Conservation (phyloP, 2,329 filamentous ascomycete genomes). For the Trichophyton schoenleinii region DNA sequence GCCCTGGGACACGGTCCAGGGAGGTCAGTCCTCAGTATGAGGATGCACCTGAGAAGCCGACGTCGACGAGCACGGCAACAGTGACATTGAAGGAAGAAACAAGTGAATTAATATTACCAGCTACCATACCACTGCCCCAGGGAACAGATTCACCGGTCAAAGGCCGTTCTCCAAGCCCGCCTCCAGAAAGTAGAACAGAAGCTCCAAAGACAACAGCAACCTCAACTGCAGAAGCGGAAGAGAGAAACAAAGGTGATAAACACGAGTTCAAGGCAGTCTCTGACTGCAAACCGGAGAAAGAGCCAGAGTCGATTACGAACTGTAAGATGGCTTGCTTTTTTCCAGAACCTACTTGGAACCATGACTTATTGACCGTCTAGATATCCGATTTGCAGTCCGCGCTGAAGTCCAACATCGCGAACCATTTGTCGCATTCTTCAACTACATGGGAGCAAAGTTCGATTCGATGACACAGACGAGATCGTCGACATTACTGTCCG, state of each 20-base stretch:
- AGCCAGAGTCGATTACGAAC: conserved; percentile 32
- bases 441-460: conserved; percentile 49
- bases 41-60: conserved; percentile 38
- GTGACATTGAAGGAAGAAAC: conserved; percentile 25
- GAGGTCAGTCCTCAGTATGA: conserved; percentile 49
- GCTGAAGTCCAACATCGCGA: conserved; percentile 82
- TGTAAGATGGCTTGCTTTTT: conserved; percentile 31
- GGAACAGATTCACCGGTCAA: conserved; percentile 46
- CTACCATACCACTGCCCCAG: conserved; percentile 45
- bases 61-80: conserved; percentile 20
- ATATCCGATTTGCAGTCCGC: conserved; percentile 75
- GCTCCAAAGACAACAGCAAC: conserved; percentile 9
- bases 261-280: background rate
- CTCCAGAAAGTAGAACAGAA: conserved; percentile 19
- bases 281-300: conserved; percentile 1
- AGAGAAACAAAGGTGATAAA: background rate
- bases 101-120: conserved; percentile 39
- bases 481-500: conserved; percentile 51
- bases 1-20: conserved; percentile 41
- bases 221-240: conserved; percentile 12
- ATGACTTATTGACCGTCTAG: conserved; percentile 36
- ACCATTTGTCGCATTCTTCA: conserved; percentile 62
- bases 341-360: background rate
- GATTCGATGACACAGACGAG: conserved; percentile 55
- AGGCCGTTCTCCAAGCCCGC: conserved; percentile 44